Conservation (phyloP, 2,329 filamentous ascomycete genomes). For the Zarea fungicola region DNA sequence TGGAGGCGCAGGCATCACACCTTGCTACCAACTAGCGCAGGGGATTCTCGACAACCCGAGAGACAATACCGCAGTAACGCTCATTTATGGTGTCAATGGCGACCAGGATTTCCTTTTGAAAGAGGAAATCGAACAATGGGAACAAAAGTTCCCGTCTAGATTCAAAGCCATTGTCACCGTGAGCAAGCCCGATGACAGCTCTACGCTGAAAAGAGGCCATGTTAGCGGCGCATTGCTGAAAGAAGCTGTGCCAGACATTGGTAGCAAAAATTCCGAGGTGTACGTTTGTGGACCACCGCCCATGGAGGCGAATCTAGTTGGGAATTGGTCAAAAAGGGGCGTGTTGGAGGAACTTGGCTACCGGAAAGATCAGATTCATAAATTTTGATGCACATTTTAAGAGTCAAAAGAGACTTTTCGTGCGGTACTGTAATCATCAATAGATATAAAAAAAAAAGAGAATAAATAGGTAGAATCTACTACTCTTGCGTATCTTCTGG, state of each 20-base stretch:
- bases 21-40: conserved; percentile 59
- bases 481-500: conserved; percentile 36
- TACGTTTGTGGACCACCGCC: not conserved
- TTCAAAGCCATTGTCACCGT: not conserved
- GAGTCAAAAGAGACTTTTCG: too few species aligned
- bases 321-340: not conserved
- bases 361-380: conserved; percentile 50
- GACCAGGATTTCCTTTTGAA: not conserved
- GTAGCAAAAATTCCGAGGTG: not conserved
- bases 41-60: conserved; percentile 57
- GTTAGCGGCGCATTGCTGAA: not conserved
- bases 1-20: conserved; percentile 68
- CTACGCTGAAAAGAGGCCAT: not conserved
- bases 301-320: not conserved
- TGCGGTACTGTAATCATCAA: too few species aligned
- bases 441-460: too few species aligned
- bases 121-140: not conserved
- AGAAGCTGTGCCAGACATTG: not conserved
- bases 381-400: too few species aligned
- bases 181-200: not conserved
- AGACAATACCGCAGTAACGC: conserved; percentile 57
- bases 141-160: conserved; percentile 15
- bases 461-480: too few species aligned
- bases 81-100: conserved; percentile 54
- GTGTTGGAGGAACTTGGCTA: conserved; percentile 51